Conservation (phyloP, 2,329 filamentous ascomycete species). For the Monilinia fructigena region DNA sequence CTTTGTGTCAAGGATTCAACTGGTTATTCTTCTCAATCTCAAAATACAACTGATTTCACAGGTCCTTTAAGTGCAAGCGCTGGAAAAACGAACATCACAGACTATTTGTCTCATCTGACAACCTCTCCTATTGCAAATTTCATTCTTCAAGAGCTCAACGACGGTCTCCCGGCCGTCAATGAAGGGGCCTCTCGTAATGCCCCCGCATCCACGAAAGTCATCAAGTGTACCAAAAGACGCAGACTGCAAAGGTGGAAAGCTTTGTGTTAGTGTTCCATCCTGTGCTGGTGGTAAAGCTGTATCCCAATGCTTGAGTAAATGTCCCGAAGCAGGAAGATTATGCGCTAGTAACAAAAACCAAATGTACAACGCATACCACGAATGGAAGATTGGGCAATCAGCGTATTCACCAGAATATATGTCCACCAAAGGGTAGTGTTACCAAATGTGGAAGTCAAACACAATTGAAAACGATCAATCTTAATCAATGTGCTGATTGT, state of each 20-base stretch:
- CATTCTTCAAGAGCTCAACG: slow-evolving; percentile 16
- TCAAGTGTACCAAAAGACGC: slow-evolving; percentile 1
- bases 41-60: slow-evolving; percentile 12
- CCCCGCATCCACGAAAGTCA: neutral
- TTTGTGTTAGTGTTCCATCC: neutral
- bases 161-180: slow-evolving; percentile 2
- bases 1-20: slow-evolving; percentile 37
- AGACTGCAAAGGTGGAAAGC: slow-evolving; percentile 2
- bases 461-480: neutral
- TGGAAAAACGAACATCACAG: slow-evolving; percentile 11
- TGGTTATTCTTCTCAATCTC: slow-evolving; percentile 21
- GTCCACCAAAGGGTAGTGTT: slow-evolving; percentile 14
- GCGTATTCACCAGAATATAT: neutral
- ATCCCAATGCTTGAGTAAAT: slow-evolving; percentile 16
- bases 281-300: neutral
- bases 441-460: neutral
- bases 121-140: slow-evolving; percentile 19
- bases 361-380: neutral
- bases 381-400: slow-evolving; percentile 5
- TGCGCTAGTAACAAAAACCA: slow-evolving; percentile 1
- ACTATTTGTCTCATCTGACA: slow-evolving; percentile 13
- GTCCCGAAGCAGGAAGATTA: neutral
- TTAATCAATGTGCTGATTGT: slow-evolving; percentile 17
- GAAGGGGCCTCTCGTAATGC: slow-evolving; percentile 9
- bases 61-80: neutral